These are phyloP conservation scores for Colletotrichum acutatum DNA, from an alignment of 2,329 filamentous ascomycete genomes.

Conservation along the genomic window DNA sequence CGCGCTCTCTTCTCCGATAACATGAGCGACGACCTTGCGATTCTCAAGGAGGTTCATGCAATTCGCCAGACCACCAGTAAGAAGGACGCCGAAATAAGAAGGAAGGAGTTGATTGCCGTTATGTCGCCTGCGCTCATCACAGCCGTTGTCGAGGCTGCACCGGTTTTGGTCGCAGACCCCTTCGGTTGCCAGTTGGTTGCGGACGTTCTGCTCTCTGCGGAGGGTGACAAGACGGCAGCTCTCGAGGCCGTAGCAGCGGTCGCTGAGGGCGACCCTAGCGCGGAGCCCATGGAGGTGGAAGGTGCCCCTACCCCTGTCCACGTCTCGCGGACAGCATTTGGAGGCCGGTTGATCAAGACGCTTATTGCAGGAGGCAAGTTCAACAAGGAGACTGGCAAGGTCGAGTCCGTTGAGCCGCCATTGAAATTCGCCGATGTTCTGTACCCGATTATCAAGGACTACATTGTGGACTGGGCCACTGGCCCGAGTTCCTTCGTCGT, in stretches of 20 bases:
- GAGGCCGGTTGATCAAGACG: slow-evolving; percentile 88
- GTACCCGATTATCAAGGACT: slow-evolving; percentile 82
- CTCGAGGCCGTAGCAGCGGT: slow-evolving; percentile 76
- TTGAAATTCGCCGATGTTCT: slow-evolving; percentile 84
- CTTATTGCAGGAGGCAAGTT: slow-evolving; percentile 91
- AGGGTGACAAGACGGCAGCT: slow-evolving; percentile 81
- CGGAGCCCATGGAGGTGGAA: slow-evolving; percentile 53
- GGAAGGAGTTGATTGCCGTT: slow-evolving; percentile 79
- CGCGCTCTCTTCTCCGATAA: slow-evolving; percentile 70
- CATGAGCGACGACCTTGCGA: slow-evolving; percentile 73
- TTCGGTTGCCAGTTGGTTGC: slow-evolving; percentile 90
- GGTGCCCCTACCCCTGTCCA: slow-evolving; percentile 50
- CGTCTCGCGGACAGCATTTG: slow-evolving; percentile 69
- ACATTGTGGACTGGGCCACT: slow-evolving; percentile 85
- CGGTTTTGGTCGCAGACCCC: slow-evolving; percentile 76
- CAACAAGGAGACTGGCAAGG: slow-evolving; percentile 76
- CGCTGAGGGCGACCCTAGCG: slow-evolving; percentile 66
- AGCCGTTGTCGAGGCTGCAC: slow-evolving; percentile 75
- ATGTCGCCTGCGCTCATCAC: slow-evolving; percentile 81
- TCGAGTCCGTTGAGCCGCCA: slow-evolving; percentile 78
- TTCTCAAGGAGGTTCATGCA: slow-evolving; percentile 81
- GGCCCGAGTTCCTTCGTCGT: slow-evolving; percentile 89
- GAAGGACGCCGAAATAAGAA: slow-evolving; percentile 83
- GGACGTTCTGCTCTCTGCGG: slow-evolving; percentile 81
- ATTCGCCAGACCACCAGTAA: slow-evolving; percentile 89